These are phyloP conservation scores for Globisporangium irregulare DNA, from an alignment of 352 stramenopile genomes.

Conservation along the genomic window DNA sequence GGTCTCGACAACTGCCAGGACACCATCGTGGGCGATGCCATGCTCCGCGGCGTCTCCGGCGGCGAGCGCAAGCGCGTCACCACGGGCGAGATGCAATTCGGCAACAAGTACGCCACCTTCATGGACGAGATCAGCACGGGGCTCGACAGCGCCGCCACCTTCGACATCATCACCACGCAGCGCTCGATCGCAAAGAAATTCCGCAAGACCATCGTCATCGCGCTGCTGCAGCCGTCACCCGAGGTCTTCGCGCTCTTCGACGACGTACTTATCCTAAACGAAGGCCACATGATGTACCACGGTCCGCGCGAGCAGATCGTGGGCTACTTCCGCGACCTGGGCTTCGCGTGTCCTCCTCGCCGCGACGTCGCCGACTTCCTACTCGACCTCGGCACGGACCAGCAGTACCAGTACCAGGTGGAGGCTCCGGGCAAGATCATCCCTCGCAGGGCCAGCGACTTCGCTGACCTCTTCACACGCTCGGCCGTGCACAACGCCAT, in stretches of 20 bases:
- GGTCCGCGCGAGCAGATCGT: no score
- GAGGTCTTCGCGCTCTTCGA: constrained; percentile 91
- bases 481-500: no score
- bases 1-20: constrained; percentile 15
- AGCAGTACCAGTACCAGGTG: no score
- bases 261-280: constrained; percentile 38
- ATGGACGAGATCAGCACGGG: constrained; percentile 92
- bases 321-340: no score
- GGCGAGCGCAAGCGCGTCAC: constrained; percentile 72
- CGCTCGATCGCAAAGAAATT: constrained; percentile 38
- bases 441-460: no score
- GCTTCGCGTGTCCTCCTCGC: no score
- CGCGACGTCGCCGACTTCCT: no score
- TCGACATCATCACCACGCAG: constrained; percentile 85
- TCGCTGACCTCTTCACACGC: no score
- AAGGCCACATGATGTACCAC: no score
- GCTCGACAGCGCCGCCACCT: constrained; percentile 88
- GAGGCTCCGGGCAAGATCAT: no score
- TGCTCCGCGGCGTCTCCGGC: constrained; percentile 56
- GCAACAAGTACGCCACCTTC: constrained; percentile 62
- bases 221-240: constrained; percentile 82
- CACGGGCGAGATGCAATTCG: constrained; percentile 80
- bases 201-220: constrained; percentile 35
- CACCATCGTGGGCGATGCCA: constrained; percentile 50
- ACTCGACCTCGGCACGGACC: no score